Conservation (phyloP, 2,329 filamentous ascomycete species). For the Lizonia empirigonia region DNA sequence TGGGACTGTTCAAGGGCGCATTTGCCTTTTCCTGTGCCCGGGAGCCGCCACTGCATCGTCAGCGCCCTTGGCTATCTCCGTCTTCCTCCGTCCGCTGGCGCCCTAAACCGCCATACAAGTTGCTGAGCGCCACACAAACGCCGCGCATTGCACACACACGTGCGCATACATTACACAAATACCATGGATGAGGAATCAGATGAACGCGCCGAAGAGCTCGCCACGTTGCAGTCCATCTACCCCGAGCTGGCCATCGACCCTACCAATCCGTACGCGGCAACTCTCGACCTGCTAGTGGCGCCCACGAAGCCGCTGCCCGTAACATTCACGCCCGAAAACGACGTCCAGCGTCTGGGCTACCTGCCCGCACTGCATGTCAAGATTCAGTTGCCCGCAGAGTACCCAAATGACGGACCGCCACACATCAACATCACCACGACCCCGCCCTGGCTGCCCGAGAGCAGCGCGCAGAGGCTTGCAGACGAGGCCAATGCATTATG, state of each 20-base stretch:
- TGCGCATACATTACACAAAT: neutral
- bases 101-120: constrained; percentile 5
- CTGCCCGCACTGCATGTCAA: constrained; percentile 62
- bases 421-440: constrained; percentile 55
- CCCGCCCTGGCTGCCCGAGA: constrained; percentile 59
- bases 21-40: constrained; percentile 18
- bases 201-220: constrained; percentile 65
- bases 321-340: constrained; percentile 35
- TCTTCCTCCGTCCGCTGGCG: neutral
- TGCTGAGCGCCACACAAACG: neutral
- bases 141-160: neutral
- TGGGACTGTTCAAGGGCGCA: constrained; percentile 21
- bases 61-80: constrained; percentile 24
- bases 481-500: constrained; percentile 59
- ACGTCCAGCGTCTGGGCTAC: constrained; percentile 58
- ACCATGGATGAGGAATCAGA: constrained; percentile 53
- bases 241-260: constrained; percentile 62
- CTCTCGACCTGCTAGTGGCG: constrained; percentile 61
- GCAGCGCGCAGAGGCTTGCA: constrained; percentile 53
- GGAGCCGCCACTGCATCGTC: constrained; percentile 19
- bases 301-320: constrained; percentile 57
- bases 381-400: constrained; percentile 60
- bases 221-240: constrained; percentile 65
- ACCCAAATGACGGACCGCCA: constrained; percentile 61
- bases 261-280: constrained; percentile 51